A percentile compares a stretch with the other conserved stretches of the same genome.
These are phyloP conservation scores for Boletus reticuloceps DNA, from an alignment of 768 basidiomycete species.

Conservation along the genomic window DNA sequence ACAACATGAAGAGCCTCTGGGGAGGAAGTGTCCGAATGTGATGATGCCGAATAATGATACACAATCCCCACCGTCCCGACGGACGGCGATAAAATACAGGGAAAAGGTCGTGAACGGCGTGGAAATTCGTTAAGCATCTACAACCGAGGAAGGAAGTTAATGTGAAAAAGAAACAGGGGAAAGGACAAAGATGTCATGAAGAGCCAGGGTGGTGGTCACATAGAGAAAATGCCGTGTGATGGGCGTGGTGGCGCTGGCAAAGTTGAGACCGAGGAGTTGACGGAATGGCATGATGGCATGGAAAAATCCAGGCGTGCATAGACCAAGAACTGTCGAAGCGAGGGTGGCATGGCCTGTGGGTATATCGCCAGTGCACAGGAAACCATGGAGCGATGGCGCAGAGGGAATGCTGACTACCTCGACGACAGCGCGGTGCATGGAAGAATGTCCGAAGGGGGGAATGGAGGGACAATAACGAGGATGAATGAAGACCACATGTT, in stretches of 20 bases:
- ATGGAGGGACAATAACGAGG: slow-evolving; percentile 20
- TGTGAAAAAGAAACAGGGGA: slow-evolving; percentile 2
- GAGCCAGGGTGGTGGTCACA: neutral
- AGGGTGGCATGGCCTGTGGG: slow-evolving; percentile 19
- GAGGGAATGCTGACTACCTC: slow-evolving; percentile 16
- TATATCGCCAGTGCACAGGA: slow-evolving; percentile 17
- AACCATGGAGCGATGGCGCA: slow-evolving; percentile 7
- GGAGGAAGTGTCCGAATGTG: slow-evolving; percentile 21
- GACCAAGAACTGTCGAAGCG: slow-evolving; percentile 14
- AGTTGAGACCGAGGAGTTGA: slow-evolving; percentile 24
- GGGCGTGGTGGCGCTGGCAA: neutral
- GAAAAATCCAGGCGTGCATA: slow-evolving; percentile 21
- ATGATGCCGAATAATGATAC: slow-evolving; percentile 38
- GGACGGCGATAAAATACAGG: slow-evolving; percentile 30
- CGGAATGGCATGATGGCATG: slow-evolving; percentile 20
- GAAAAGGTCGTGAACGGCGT: slow-evolving; percentile 26
- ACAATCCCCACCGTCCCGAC: slow-evolving; percentile 21
- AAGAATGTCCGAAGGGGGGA: slow-evolving; percentile 23
- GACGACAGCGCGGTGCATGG: slow-evolving; percentile 15
- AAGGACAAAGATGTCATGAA: slow-evolving; percentile 10
- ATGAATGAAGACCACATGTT: slow-evolving; percentile 23
- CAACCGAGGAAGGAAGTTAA: slow-evolving; percentile 2
- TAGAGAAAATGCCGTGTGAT: slow-evolving; percentile 14
- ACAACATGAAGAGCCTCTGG: slow-evolving; percentile 13
- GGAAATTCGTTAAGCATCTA: slow-evolving; percentile 25